A percentile compares a stretch with the other conserved stretches of the same genome.
phyloP scores from a whole-genome alignment of 441 rosid species.

The Viola pubescens region DNA sequence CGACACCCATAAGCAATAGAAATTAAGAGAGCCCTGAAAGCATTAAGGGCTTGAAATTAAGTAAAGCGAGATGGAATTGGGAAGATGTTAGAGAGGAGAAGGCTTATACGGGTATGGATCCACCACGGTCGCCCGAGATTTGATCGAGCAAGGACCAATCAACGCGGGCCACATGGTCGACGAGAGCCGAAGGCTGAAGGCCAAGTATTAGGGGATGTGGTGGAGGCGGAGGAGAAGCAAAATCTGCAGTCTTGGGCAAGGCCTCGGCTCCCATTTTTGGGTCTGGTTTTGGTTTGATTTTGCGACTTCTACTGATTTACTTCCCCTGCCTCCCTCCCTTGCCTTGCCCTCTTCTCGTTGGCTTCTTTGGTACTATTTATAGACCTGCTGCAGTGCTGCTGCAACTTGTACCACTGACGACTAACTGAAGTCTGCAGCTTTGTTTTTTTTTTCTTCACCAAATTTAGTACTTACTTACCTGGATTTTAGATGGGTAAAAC shows the following conservation, averaged over 20 bases:
- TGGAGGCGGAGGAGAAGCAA: conserved; percentile 6
- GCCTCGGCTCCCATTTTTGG: conserved; percentile 60
- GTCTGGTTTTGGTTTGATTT: background rate
- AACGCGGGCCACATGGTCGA: conserved; percentile 72
- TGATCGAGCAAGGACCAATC: conserved; percentile 63
- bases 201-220: conserved; percentile 56
- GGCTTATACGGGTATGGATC: conserved; percentile 56
- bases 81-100: background rate
- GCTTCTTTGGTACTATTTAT: background rate
- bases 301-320: too few relatives aligned
- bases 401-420: too few relatives aligned
- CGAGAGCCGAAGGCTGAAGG: conserved; percentile 85
- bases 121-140: conserved; percentile 82
- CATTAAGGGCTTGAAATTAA: background rate
- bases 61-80: background rate
- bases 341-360: background rate
- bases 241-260: conserved; percentile 26
- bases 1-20: too few relatives aligned
- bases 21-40: background rate
- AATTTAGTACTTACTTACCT: too few relatives aligned
- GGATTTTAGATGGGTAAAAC: too few relatives aligned
- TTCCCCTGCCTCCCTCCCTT: background rate
- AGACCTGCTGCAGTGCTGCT: too few relatives aligned
- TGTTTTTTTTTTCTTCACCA: too few relatives aligned
- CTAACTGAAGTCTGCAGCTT: too few relatives aligned